phyloP scores from a whole-genome alignment of 306 rosid genomes.

The Cucumis sativus region DNA sequence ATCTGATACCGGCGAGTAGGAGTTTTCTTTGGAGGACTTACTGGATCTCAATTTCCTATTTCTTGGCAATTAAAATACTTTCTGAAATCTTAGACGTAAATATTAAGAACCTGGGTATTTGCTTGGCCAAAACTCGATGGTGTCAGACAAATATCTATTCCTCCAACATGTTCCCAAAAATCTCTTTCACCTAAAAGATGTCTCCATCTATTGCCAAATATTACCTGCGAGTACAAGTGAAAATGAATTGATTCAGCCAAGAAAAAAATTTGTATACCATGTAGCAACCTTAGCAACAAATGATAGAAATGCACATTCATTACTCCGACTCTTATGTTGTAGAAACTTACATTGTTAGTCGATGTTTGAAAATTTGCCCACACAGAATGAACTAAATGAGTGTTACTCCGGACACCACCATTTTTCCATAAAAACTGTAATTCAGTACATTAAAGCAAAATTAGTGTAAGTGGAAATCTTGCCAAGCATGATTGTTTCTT shows the following conservation, averaged over 20 bases:
- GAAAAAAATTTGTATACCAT: neutral
- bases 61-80: neutral
- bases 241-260: neutral
- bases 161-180: constrained; percentile 95
- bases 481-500: neutral
- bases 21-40: neutral
- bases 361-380: constrained; percentile 99
- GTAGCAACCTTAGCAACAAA: neutral
- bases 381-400: constrained; percentile 78
- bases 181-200: constrained; percentile 84
- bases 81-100: neutral
- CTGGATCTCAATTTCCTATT: neutral
- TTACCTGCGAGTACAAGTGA: constrained; percentile 35
- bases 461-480: neutral
- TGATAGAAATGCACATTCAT: neutral
- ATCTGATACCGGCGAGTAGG: neutral
- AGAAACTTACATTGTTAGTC: constrained; percentile 62
- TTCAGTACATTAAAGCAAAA: constrained; percentile 5
- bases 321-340: neutral
- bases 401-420: constrained; percentile 59
- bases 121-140: constrained; percentile 99
- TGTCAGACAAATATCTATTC: constrained; percentile 75
- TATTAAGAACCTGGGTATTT: constrained; percentile 59
- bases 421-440: constrained; percentile 73
- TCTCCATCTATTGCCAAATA: constrained; percentile 96